A percentile compares a stretch with the other conserved stretches of the same genome.
Conservation (phyloP, 179 eudicot genomes). For the Drosera spatulata region DNA sequence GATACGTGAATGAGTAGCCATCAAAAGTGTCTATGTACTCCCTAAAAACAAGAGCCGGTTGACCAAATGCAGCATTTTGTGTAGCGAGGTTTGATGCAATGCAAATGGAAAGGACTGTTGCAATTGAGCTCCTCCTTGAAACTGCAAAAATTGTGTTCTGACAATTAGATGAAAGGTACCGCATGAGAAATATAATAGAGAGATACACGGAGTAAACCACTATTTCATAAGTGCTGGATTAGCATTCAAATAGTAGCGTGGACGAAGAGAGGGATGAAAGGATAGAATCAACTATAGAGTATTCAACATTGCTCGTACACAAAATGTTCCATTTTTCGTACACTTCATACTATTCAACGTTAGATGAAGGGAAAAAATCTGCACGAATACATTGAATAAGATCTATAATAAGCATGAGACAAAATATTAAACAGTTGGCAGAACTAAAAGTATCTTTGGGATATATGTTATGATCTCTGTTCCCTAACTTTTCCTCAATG, state of each 20-base stretch:
- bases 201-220: not conserved
- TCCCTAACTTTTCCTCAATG: too few species aligned
- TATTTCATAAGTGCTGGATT: not conserved
- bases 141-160: slow-evolving; percentile 83
- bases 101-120: slow-evolving; percentile 42
- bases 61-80: slow-evolving; percentile 33
- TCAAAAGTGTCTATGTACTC: slow-evolving; percentile 88
- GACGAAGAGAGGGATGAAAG: not conserved
- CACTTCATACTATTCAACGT: too few species aligned
- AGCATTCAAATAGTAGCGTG: not conserved
- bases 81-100: slow-evolving; percentile 25
- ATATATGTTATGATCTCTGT: too few species aligned
- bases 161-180: slow-evolving; percentile 51
- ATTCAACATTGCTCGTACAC: too few species aligned
- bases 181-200: slow-evolving; percentile 22
- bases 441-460: too few species aligned
- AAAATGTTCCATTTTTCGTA: too few species aligned
- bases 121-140: slow-evolving; percentile 59
- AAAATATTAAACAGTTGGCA: too few species aligned
- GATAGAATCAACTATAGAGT: too few species aligned
- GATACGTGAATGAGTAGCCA: slow-evolving; percentile 77
- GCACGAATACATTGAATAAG: too few species aligned
- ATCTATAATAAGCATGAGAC: too few species aligned
- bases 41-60: slow-evolving; percentile 41
- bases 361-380: too few species aligned